phyloP scores from a whole-genome alignment of 2,329 filamentous ascomycete genomes.

The Penicillium sclerotiorum region DNA sequence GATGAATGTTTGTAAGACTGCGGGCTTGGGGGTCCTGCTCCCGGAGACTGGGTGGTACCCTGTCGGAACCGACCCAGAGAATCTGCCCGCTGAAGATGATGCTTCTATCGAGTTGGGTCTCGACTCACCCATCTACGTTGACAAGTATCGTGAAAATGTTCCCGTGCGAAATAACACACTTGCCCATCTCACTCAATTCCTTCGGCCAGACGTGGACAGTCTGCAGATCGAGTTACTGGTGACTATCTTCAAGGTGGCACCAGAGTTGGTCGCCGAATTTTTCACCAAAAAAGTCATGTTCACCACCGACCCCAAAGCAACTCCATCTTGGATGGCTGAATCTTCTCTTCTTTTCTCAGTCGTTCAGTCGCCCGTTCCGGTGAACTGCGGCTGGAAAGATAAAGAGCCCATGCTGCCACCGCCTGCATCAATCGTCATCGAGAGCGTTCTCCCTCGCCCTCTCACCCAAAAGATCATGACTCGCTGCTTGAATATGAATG shows the following conservation, averaged over 20 bases:
- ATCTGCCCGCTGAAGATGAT: constrained; percentile 50
- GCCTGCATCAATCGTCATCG: constrained; percentile 75
- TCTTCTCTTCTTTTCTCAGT: constrained; percentile 84
- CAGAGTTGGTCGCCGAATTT: constrained; percentile 86
- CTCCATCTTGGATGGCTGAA: constrained; percentile 93
- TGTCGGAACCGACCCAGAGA: constrained; percentile 64
- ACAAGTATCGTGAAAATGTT: constrained; percentile 66
- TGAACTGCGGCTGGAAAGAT: constrained; percentile 68
- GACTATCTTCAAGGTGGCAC: constrained; percentile 75
- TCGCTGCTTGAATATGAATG: constrained; percentile 76
- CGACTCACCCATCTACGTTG: constrained; percentile 70
- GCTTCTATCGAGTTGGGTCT: constrained; percentile 64
- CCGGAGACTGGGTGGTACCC: constrained; percentile 84
- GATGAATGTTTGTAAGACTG: constrained; percentile 71
- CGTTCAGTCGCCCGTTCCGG: constrained; percentile 73
- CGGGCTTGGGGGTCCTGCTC: constrained; percentile 72
- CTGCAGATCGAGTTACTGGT: constrained; percentile 81
- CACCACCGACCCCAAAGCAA: constrained; percentile 86
- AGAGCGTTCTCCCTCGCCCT: constrained; percentile 82
- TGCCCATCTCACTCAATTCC: constrained; percentile 73
- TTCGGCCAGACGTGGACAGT: constrained; percentile 80
- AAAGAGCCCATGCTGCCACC: constrained; percentile 70
- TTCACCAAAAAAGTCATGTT: constrained; percentile 80
- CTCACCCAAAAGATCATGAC: constrained; percentile 77
- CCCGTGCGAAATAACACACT: constrained; percentile 79